These are phyloP conservation scores for Penstemon davidsonii DNA, from an alignment of 257 asterid genomes.

Conservation along the genomic window DNA sequence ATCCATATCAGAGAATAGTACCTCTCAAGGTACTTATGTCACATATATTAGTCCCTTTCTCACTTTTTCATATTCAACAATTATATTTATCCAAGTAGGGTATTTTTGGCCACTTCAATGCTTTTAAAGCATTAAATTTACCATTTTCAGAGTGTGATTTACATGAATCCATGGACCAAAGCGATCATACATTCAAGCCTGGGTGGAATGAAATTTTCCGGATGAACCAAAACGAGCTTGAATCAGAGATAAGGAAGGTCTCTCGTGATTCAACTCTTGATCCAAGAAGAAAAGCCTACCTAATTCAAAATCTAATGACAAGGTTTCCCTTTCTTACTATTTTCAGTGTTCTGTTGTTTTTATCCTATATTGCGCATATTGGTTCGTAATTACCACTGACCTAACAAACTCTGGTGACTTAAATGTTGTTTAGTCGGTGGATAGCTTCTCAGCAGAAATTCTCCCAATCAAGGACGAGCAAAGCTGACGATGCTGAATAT, in stretches of 20 bases:
- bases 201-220: constrained; percentile 97
- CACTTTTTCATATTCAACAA: constrained; percentile 8
- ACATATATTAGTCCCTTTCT: constrained; percentile 1
- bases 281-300: constrained; percentile 95
- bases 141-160: constrained; percentile 49
- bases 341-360: constrained; percentile 6
- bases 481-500: constrained; percentile 55
- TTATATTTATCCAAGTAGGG: constrained; percentile 19
- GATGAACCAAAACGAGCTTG: constrained; percentile 98
- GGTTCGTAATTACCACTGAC: constrained; percentile 18
- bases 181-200: constrained; percentile 80
- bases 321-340: constrained; percentile 51
- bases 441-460: constrained; percentile 91
- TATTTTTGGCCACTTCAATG: constrained; percentile 2
- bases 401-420: constrained; percentile 26
- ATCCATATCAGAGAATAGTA: constrained; percentile 50
- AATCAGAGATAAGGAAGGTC: constrained; percentile 92
- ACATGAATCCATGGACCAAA: constrained; percentile 73
- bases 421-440: constrained; percentile 71
- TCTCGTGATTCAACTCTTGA: constrained; percentile 93
- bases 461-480: constrained; percentile 55
- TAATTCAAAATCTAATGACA: constrained; percentile 92
- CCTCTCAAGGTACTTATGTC: constrained; percentile 54
- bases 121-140: constrained; percentile 17
- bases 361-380: constrained; percentile 1